Percentiles rank a stretch among this genome's conserved stretches.
These are phyloP conservation scores for Talaromyces sp. DNA, from an alignment of 2,329 filamentous ascomycete genomes.

Conservation along the genomic window DNA sequence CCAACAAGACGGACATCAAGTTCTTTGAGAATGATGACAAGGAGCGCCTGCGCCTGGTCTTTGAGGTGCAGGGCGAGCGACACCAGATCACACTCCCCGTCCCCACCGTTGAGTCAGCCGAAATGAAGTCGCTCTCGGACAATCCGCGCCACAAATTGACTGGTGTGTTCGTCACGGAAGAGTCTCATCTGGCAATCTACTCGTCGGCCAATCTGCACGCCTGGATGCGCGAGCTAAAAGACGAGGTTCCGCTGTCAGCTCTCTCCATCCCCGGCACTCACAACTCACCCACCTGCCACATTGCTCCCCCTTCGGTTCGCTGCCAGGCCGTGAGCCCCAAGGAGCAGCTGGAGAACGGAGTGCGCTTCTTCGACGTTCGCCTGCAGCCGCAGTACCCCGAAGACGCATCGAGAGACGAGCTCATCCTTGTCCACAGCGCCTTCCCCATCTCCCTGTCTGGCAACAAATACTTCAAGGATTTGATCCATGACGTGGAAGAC, in stretches of 20 bases:
- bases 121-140: slow-evolving; percentile 53
- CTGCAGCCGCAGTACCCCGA: slow-evolving; percentile 60
- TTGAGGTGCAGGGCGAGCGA: slow-evolving; percentile 57
- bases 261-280: slow-evolving; percentile 93
- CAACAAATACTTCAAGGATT: slow-evolving; percentile 67
- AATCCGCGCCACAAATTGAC: slow-evolving; percentile 55
- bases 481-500: slow-evolving; percentile 63
- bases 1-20: slow-evolving; percentile 57
- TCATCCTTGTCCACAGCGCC: slow-evolving; percentile 80
- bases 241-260: slow-evolving; percentile 67
- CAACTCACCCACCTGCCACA: slow-evolving; percentile 81
- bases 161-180: slow-evolving; percentile 56
- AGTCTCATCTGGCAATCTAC: slow-evolving; percentile 56
- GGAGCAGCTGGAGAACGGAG: slow-evolving; percentile 79
- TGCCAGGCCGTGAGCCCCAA: slow-evolving; percentile 77
- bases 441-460: slow-evolving; percentile 85
- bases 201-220: slow-evolving; percentile 62
- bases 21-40: slow-evolving; percentile 50
- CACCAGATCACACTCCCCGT: slow-evolving; percentile 72
- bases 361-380: slow-evolving; percentile 90
- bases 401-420: slow-evolving; percentile 55
- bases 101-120: slow-evolving; percentile 52
- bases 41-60: slow-evolving; percentile 68
- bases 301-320: slow-evolving; percentile 82
- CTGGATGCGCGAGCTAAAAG: slow-evolving; percentile 76